These are phyloP conservation scores for Beauveria sp. DNA, from an alignment of 2,329 filamentous ascomycete genomes.

Conservation along the genomic window DNA sequence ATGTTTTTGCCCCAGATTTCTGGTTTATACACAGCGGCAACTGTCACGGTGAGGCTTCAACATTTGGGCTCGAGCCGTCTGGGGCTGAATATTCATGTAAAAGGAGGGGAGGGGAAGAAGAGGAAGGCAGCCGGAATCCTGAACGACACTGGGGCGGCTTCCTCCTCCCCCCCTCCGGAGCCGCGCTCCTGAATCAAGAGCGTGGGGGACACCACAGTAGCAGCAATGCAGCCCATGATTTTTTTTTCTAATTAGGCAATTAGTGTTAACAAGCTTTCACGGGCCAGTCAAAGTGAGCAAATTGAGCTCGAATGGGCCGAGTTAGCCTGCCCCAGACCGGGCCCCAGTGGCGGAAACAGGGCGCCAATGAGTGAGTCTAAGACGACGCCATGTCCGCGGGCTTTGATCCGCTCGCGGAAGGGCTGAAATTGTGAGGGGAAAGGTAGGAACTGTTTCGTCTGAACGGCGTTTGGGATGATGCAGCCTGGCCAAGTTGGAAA, in stretches of 20 bases:
- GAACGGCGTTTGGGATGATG: neutral
- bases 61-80: neutral
- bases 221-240: neutral
- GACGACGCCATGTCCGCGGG: conserved; percentile 9
- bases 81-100: neutral
- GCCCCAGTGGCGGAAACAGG: neutral
- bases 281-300: neutral
- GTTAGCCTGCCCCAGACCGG: neutral
- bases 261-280: neutral
- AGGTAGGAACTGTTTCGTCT: neutral
- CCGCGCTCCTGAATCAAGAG: neutral
- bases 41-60: neutral
- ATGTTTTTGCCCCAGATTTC: too few relatives aligned
- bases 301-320: neutral
- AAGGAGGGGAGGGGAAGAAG: neutral
- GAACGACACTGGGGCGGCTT: neutral
- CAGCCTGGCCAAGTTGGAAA: too few relatives aligned
- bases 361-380: neutral
- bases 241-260: neutral
- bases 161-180: neutral
- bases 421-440: neutral
- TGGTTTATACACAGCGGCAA: neutral
- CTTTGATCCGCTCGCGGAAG: neutral
- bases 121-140: neutral
- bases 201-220: neutral